These are phyloP conservation scores for Aphanocladium album DNA, from an alignment of 2,329 filamentous ascomycete genomes.

Conservation along the genomic window DNA sequence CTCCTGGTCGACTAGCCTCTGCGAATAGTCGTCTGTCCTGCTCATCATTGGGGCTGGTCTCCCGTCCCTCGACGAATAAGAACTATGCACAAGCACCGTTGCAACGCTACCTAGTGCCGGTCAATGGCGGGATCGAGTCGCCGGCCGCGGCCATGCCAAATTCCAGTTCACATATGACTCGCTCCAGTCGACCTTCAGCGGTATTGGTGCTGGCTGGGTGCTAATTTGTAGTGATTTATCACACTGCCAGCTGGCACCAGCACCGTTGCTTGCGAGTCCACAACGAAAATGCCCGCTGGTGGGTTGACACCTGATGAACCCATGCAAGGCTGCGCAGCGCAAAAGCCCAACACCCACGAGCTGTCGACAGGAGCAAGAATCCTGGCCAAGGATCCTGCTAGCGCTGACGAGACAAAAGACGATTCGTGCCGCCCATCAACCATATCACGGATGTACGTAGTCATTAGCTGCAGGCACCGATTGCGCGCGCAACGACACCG, in stretches of 20 bases:
- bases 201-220: background rate
- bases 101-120: background rate
- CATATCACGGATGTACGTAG: background rate
- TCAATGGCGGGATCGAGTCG: background rate
- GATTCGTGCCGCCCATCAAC: background rate
- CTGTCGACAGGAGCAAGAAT: background rate
- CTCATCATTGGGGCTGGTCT: background rate
- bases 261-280: background rate
- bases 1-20: background rate
- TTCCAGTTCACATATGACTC: background rate
- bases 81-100: background rate
- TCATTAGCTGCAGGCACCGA: slow-evolving; percentile 7
- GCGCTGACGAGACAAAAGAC: background rate
- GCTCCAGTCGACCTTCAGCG: background rate
- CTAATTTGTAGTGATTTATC: background rate
- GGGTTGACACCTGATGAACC: background rate
- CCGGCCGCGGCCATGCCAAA: background rate
- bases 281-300: background rate
- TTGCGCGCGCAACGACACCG: background rate
- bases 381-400: background rate
- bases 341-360: background rate
- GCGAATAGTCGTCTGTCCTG: background rate
- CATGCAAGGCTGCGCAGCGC: background rate
- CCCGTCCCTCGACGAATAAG: background rate
- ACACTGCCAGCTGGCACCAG: too few species aligned